These are phyloP conservation scores for Dendryphion nanum DNA, from an alignment of 2,329 filamentous ascomycete species.

Conservation along the genomic window DNA sequence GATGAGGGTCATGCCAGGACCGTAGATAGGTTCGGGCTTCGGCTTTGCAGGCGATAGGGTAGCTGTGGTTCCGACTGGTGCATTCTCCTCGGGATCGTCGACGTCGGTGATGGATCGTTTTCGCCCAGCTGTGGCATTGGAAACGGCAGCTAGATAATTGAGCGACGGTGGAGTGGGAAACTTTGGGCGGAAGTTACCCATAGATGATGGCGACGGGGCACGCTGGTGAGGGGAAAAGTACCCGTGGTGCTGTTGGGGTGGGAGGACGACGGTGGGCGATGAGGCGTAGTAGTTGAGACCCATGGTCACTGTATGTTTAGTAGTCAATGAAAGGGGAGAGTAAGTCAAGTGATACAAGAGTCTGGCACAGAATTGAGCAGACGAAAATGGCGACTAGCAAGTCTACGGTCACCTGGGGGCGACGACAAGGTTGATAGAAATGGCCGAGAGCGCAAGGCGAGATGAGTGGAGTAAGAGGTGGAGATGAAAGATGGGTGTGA, in stretches of 20 bases:
- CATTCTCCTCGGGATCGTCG: conserved; percentile 64
- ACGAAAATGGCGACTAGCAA: conserved; percentile 24
- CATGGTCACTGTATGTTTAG: conserved; percentile 44
- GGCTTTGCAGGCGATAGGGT: conserved; percentile 51
- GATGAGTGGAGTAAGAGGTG: conserved; percentile 10
- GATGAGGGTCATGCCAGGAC: conserved; percentile 71
- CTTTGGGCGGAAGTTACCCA: conserved; percentile 37
- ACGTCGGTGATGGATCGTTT: conserved; percentile 78
- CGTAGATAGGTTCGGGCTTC: conserved; percentile 67
- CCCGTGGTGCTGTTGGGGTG: conserved; percentile 39
- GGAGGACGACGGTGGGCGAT: conserved; percentile 48
- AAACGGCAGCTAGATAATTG: conserved; percentile 43
- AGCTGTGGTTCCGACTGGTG: conserved; percentile 49
- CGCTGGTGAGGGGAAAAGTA: conserved; percentile 36
- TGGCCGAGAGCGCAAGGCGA: conserved; percentile 17
- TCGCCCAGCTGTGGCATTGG: conserved; percentile 57
- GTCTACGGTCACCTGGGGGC: conserved; percentile 20
- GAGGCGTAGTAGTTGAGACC: conserved; percentile 48
- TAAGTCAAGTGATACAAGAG: conserved; percentile 32
- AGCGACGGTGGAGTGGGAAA: conserved; percentile 43
- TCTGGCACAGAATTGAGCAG: conserved; percentile 27
- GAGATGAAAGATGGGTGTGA: conserved; percentile 11
- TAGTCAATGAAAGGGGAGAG: conserved; percentile 30
- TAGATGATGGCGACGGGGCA: conserved; percentile 28
- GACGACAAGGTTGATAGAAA: conserved; percentile 22